A percentile compares a stretch with the other conserved stretches of the same genome.
Evolutionary conservation across 768 basidiomycete genomes (phyloP).

Genomic region (Termitomyces sp.): DNA sequence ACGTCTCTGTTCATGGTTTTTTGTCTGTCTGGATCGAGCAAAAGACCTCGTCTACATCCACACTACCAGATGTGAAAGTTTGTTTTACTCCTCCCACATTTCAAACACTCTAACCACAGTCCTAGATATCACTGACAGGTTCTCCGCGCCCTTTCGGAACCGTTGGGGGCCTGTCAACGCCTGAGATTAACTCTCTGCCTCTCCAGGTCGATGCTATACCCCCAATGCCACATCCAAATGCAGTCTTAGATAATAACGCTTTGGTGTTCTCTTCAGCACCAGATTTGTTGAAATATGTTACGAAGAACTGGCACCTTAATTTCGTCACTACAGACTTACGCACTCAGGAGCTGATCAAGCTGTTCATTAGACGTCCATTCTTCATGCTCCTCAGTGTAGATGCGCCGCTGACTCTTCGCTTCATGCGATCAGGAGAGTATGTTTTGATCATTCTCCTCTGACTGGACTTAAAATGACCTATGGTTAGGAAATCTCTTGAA

Average conservation of each 20-base stretch:
- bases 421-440: constrained; percentile 49
- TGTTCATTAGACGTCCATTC: constrained; percentile 84
- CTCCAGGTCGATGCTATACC: constrained; percentile 7
- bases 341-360: constrained; percentile 49
- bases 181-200: background rate
- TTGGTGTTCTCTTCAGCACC: constrained; percentile 41
- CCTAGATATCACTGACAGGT: background rate
- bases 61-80: background rate
- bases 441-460: constrained; percentile 15
- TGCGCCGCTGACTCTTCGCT: constrained; percentile 74
- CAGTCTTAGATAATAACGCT: constrained; percentile 6
- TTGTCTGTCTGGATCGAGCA: constrained; percentile 38
- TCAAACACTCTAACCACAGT: background rate
- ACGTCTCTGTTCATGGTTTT: constrained; percentile 56
- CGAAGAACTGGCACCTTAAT: constrained; percentile 72
- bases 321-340: constrained; percentile 78
- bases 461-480: background rate
- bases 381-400: constrained; percentile 83
- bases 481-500: constrained; percentile 43
- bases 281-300: constrained; percentile 68
- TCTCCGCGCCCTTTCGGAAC: background rate
- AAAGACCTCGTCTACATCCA: background rate
- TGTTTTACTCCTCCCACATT: background rate
- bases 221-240: background rate
- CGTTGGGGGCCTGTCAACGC: background rate